These are phyloP conservation scores for Lentinus tigrinus DNA, from an alignment of 768 basidiomycete species.

Conservation along the genomic window DNA sequence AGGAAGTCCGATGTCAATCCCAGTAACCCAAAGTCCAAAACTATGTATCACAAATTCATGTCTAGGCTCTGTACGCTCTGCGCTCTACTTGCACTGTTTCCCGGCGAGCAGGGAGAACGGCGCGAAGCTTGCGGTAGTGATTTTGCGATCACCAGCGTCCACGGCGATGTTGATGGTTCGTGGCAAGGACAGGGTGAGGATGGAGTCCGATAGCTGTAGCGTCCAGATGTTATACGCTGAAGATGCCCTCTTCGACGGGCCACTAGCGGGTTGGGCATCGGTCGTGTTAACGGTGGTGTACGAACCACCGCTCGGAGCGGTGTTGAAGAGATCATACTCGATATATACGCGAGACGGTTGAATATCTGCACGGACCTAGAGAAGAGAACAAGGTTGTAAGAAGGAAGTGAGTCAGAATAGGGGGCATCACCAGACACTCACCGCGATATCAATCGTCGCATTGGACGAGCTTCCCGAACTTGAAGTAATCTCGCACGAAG, in stretches of 20 bases:
- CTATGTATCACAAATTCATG: no score
- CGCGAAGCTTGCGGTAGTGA: background rate
- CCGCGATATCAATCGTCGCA: background rate
- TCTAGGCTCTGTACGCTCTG: no score
- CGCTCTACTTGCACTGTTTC: no score
- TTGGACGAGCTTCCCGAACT: no score
- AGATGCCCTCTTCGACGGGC: background rate
- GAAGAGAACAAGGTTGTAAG: background rate
- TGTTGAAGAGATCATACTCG: background rate
- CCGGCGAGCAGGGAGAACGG: background rate
- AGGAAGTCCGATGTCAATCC: no score
- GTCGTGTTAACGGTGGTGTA: background rate
- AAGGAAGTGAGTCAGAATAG: no score
- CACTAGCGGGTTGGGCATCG: background rate
- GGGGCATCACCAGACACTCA: background rate
- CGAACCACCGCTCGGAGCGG: background rate
- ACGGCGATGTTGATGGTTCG: background rate
- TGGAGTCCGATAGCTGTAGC: background rate
- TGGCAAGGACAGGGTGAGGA: background rate
- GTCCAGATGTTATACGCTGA: background rate
- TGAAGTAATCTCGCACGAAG: background rate
- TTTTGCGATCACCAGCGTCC: background rate
- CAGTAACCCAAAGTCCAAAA: no score
- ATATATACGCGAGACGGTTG: background rate
- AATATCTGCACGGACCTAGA: background rate